phyloP scores from a whole-genome alignment of 148 eudicot species.

The Diospyros kaki region DNA sequence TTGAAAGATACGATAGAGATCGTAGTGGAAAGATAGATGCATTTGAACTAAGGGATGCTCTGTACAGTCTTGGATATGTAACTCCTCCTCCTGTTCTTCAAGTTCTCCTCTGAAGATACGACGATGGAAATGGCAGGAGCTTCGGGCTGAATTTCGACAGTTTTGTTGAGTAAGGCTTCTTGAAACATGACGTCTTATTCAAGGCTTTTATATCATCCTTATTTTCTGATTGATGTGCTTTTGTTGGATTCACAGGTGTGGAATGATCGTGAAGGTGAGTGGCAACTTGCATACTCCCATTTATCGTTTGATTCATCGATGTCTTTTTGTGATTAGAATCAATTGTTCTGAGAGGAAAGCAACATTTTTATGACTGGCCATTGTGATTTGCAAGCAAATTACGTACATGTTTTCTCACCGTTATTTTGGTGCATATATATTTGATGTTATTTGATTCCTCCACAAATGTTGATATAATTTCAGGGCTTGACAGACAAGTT shows the following conservation, averaged over 20 bases:
- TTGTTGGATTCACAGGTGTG: slow-evolving; percentile 41
- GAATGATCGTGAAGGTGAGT: slow-evolving; percentile 71
- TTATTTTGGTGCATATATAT: too few relatives aligned
- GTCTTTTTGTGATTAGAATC: too few relatives aligned
- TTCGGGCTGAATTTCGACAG: slow-evolving; percentile 59
- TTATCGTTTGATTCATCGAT: not conserved
- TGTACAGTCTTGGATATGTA: slow-evolving; percentile 62
- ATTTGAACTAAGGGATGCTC: slow-evolving; percentile 60
- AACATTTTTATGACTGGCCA: too few relatives aligned
- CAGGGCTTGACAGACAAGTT: slow-evolving; percentile 87
- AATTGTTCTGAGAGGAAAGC: too few relatives aligned
- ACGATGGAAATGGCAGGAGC: slow-evolving; percentile 40
- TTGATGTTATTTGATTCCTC: not conserved
- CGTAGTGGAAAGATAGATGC: slow-evolving; percentile 66
- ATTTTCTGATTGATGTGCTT: not conserved
- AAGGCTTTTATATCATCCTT: not conserved
- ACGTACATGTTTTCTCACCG: too few relatives aligned
- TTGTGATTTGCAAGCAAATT: too few relatives aligned
- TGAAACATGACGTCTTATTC: not conserved
- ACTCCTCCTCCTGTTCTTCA: slow-evolving; percentile 71
- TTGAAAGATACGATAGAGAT: slow-evolving; percentile 74
- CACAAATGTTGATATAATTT: not conserved
- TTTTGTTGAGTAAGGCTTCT: slow-evolving; percentile 43
- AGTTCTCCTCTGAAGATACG: slow-evolving; percentile 55
- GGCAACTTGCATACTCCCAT: slow-evolving; percentile 1